A percentile compares a stretch with the other conserved stretches of the same genome.
Conservation (phyloP, 441 rosid genomes). For the Eruca vesicaria region DNA sequence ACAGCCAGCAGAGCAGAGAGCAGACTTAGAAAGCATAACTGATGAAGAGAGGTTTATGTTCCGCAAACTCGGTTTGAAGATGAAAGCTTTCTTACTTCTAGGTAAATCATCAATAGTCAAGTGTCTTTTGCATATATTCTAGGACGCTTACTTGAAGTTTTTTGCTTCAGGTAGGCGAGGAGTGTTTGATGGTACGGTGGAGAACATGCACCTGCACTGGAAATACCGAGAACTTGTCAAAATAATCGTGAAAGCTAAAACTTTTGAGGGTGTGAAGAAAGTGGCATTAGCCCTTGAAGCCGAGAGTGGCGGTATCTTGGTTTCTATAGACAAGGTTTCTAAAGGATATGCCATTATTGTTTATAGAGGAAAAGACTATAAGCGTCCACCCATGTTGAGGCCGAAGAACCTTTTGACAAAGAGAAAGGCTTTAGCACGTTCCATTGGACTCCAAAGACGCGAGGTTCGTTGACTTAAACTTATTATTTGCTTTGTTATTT, state of each 20-base stretch:
- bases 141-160: conserved; percentile 13
- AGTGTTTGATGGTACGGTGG: conserved; percentile 93
- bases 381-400: conserved; percentile 78
- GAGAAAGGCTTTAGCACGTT: conserved; percentile 96
- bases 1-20: conserved; percentile 62
- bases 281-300: conserved; percentile 95
- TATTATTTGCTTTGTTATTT: background rate
- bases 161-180: conserved; percentile 82
- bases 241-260: conserved; percentile 70
- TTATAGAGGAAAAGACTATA: conserved; percentile 79
- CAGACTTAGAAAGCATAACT: conserved; percentile 73
- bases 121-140: background rate
- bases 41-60: conserved; percentile 98
- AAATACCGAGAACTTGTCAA: conserved; percentile 88
- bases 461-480: conserved; percentile 15
- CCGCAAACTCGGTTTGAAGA: conserved; percentile 89
- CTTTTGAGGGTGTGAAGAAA: conserved; percentile 77
- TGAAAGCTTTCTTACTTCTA: conserved; percentile 95
- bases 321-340: conserved; percentile 86
- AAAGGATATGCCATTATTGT: conserved; percentile 89
- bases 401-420: conserved; percentile 91
- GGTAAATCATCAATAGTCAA: conserved; percentile 43
- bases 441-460: conserved; percentile 65
- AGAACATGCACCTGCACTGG: conserved; percentile 99
- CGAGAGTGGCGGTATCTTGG: conserved; percentile 89